A percentile compares a stretch with the other conserved stretches of the same genome.
Evolutionary conservation across 345 rosid genomes (phyloP).

Genomic region (Salix brachista): DNA sequence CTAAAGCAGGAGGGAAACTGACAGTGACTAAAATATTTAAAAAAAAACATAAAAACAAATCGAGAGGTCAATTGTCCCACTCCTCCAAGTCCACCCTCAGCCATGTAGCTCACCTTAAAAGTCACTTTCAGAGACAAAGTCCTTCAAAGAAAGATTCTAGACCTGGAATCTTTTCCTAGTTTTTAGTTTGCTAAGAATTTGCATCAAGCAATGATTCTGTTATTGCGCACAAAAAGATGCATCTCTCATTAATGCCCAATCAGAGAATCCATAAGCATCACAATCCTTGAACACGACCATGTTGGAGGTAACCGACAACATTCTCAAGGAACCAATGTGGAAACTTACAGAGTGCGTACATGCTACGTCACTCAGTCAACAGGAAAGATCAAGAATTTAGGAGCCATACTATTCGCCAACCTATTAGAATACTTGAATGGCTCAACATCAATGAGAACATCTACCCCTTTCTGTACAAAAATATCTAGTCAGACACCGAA

Average conservation of each 20-base stretch:
- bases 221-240: neutral
- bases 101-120: neutral
- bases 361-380: conserved; percentile 19
- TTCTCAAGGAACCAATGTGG: conserved; percentile 17
- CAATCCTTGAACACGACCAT: conserved; percentile 11
- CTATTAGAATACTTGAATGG: conserved; percentile 17
- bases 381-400: conserved; percentile 18
- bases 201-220: neutral
- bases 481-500: conserved; percentile 35
- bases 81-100: neutral
- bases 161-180: neutral
- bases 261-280: conserved; percentile 4
- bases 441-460: conserved; percentile 23
- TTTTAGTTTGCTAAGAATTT: neutral
- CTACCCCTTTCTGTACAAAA: conserved; percentile 48
- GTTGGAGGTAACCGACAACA: conserved; percentile 14
- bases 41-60: too few relatives aligned
- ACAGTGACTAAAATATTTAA: too few relatives aligned
- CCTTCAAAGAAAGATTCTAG: neutral
- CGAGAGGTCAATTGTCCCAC: too few relatives aligned
- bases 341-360: conserved; percentile 4
- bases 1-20: neutral
- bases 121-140: neutral
- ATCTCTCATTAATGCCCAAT: conserved; percentile 5
- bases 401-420: conserved; percentile 22